Conservation (phyloP, 164 flowering plant species). For the Umbilicus rupestris region DNA sequence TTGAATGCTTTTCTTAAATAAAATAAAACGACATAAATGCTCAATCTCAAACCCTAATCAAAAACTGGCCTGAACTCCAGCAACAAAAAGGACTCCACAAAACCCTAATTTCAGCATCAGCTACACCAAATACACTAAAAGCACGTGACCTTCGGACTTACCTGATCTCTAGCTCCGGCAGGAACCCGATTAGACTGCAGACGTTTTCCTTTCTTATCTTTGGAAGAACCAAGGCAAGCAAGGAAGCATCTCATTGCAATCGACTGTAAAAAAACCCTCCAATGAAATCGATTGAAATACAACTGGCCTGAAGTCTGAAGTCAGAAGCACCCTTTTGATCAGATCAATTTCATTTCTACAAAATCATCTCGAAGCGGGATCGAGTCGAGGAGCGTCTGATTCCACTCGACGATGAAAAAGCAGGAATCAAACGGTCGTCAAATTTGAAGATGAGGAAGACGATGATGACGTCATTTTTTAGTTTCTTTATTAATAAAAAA, state of each 20-base stretch:
- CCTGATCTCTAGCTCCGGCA: conserved; percentile 23
- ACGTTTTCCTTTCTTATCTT: conserved; percentile 22
- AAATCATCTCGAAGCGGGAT: background rate
- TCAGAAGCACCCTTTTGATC: background rate
- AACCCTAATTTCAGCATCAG: conserved; percentile 1
- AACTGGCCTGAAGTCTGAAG: background rate
- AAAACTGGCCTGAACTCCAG: background rate
- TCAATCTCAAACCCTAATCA: background rate
- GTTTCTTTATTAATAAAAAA: background rate
- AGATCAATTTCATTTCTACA: background rate
- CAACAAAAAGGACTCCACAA: background rate
- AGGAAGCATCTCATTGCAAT: conserved; percentile 53
- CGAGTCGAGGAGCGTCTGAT: conserved; percentile 12
- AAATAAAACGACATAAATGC: too few relatives aligned
- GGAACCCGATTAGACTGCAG: conserved; percentile 23
- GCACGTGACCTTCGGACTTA: background rate
- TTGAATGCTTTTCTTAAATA: background rate
- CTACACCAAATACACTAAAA: conserved; percentile 6
- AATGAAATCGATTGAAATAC: background rate
- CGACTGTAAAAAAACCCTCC: background rate
- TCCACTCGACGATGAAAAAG: conserved; percentile 2
- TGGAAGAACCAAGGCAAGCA: conserved; percentile 51
- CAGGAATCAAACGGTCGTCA: conserved; percentile 19
- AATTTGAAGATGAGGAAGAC: conserved; percentile 8
- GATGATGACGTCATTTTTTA: background rate